A percentile compares a stretch with the other conserved stretches of the same genome.
These are phyloP conservation scores for Elsinoe ampelina DNA, from an alignment of 2,329 filamentous ascomycete species.

Conservation along the genomic window DNA sequence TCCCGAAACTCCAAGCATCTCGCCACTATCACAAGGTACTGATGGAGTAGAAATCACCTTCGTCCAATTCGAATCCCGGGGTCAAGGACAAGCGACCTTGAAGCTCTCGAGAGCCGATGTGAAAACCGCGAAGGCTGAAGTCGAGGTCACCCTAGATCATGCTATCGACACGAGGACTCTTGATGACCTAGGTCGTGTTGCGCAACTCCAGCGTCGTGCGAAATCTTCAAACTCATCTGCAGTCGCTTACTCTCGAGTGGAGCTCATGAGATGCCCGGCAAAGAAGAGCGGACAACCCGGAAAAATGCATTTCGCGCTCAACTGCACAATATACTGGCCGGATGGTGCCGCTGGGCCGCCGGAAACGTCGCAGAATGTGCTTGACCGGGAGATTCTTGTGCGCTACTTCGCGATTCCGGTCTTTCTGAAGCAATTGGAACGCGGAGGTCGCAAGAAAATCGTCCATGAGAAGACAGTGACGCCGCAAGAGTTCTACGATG, in stretches of 20 bases:
- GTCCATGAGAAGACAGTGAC: slow-evolving; percentile 14
- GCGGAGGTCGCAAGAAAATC: background rate
- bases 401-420: slow-evolving; percentile 14
- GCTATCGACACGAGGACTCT: background rate
- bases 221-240: background rate
- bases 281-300: too few species aligned
- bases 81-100: background rate
- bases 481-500: slow-evolving; percentile 58
- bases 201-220: slow-evolving; percentile 9
- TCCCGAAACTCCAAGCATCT: background rate
- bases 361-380: slow-evolving; percentile 18
- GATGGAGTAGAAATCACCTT: background rate
- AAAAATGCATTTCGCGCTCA: background rate
- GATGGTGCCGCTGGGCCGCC: slow-evolving; percentile 26
- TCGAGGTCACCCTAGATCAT: background rate
- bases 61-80: background rate
- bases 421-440: background rate
- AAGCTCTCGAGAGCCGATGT: background rate
- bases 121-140: background rate
- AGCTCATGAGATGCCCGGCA: background rate
- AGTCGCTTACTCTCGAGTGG: background rate
- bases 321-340: slow-evolving; percentile 22
- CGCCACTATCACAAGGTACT: background rate
- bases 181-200: background rate
- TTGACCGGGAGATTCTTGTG: slow-evolving; percentile 13